Evolutionary conservation across 495 filamentous ascomycete species (phyloP), one percentile per base, ranked within the genome.

Genomic region (Aspergillus campestris): DNA sequence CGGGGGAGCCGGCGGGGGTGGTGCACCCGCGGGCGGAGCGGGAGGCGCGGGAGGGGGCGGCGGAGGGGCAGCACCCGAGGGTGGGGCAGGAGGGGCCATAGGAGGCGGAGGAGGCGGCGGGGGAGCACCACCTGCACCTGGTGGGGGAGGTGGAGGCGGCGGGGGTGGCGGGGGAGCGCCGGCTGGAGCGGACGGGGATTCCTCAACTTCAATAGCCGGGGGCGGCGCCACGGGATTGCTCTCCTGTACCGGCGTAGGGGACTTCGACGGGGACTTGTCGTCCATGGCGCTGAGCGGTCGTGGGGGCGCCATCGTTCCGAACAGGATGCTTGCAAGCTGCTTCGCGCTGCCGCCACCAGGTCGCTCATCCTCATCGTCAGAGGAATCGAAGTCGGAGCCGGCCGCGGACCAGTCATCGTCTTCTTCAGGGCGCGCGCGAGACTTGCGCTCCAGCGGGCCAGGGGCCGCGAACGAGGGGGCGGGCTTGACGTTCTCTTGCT

Each of bases 261-360:
- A 61, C 47, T 65, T 55, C 28, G 59, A 70, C 42, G 47, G 67
- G 9, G 77, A 71, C 53, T 83, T 83, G 39, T 87, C 80, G 41
- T 86, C 88, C 67, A 84, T 80, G 7, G 86, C 84, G 39, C 86
- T 91, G 24, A 95, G 62, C 31, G 94, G 89, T 41, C 91, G 81
- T 14, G 92, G 92, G 34, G 92, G 92, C 8, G 77, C 92, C 92
- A 98, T 98, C 40, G 91, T 94, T 45, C 92, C 90, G 64, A 98
- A 97, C 29, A 98, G 78, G 48, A 89, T 92, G 31, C 85, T 89
- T 12, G 92, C 92, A 31, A 98, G 81, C 47, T 94, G 85, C 49
- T 90, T 91, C 37, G 92, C 91, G 50, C 82, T 89, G 44, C 82
- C 79, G 28, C 86, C 86, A 38, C 79, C 82, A 8, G 86, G 80